A percentile compares a stretch with the other conserved stretches of the same genome.
Conservation (phyloP, 345 rosid species). For the Leavenworthia alabamica region DNA sequence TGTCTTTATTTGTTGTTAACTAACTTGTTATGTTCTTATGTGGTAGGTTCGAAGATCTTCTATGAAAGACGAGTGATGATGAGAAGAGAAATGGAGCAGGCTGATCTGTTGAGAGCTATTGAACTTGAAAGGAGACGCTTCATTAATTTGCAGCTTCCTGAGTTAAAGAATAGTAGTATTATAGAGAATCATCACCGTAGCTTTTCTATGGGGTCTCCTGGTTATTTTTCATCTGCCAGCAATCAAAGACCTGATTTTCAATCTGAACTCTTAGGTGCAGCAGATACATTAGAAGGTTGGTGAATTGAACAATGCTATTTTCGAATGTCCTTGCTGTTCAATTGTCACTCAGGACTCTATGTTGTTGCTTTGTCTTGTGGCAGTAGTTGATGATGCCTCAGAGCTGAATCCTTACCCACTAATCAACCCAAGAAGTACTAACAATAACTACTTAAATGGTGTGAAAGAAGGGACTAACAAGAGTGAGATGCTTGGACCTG, state of each 20-base stretch:
- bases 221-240: slow-evolving; percentile 28
- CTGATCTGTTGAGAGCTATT: slow-evolving; percentile 55
- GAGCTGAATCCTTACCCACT: slow-evolving; percentile 36
- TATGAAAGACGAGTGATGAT: slow-evolving; percentile 53
- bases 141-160: slow-evolving; percentile 76
- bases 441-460: slow-evolving; percentile 2
- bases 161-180: slow-evolving; percentile 43
- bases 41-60: slow-evolving; percentile 53
- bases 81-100: slow-evolving; percentile 67
- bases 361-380: slow-evolving; percentile 10
- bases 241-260: slow-evolving; percentile 30
- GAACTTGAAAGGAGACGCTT: slow-evolving; percentile 83
- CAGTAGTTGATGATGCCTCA: slow-evolving; percentile 26
- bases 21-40: too few relatives aligned
- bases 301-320: not conserved
- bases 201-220: slow-evolving; percentile 62
- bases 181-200: slow-evolving; percentile 54
- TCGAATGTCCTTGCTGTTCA: not conserved
- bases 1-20: not conserved
- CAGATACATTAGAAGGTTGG: slow-evolving; percentile 45
- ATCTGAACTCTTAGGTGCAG: slow-evolving; percentile 36
- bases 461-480: slow-evolving; percentile 16
- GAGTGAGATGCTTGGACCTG: slow-evolving; percentile 10
- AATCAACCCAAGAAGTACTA: not conserved
- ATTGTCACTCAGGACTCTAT: not conserved